These are phyloP conservation scores for Xylaria arbuscula DNA, from an alignment of 2,329 filamentous ascomycete species.

Conservation along the genomic window DNA sequence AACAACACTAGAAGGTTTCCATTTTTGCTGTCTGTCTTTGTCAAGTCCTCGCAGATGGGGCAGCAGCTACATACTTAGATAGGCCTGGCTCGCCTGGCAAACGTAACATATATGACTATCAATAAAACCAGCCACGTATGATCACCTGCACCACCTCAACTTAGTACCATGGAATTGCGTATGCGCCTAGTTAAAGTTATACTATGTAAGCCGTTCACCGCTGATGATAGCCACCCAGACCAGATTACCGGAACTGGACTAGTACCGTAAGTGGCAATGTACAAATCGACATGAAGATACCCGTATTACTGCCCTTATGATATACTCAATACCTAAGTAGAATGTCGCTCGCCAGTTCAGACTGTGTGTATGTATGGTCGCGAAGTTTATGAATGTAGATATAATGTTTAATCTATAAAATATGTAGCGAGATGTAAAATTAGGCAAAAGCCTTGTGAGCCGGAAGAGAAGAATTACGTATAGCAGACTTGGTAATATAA, in stretches of 20 bases:
- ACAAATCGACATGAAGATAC: no score
- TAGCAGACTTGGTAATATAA: no score
- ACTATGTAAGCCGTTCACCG: conserved; percentile 29
- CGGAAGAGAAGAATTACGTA: no score
- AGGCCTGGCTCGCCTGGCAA: background rate
- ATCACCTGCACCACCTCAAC: conserved; percentile 27
- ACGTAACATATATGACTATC: conserved; percentile 12
- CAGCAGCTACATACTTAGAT: background rate
- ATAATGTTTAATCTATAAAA: no score
- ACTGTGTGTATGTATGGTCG: no score
- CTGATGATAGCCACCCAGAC: conserved; percentile 19
- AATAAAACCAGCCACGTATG: conserved; percentile 33
- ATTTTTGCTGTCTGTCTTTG: background rate
- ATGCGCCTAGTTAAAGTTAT: no score
- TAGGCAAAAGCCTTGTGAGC: no score
- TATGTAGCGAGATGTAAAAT: no score
- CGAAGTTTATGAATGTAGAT: no score
- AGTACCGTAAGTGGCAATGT: conserved; percentile 11
- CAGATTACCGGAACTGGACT: background rate
- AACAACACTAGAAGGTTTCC: conserved; percentile 1
- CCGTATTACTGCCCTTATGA: no score
- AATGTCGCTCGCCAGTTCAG: no score
- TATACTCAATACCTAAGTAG: no score
- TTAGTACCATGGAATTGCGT: conserved; percentile 22
- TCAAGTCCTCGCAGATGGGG: background rate